Conservation (phyloP, 164 flowering plant genomes). For the Vitis rotundifolia region DNA sequence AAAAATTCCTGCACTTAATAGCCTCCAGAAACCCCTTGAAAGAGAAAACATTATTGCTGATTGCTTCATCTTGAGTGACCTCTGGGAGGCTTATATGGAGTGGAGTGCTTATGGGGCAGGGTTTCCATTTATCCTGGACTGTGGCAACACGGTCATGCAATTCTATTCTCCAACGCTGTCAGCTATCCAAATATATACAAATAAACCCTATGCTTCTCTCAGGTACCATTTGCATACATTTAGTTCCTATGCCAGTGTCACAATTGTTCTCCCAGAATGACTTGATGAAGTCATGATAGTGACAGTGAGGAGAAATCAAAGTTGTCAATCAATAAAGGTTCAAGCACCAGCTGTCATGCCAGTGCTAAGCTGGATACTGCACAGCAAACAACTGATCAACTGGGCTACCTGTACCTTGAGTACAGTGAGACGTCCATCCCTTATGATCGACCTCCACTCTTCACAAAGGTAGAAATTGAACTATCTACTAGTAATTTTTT, state of each 20-base stretch:
- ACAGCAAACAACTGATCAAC: background rate
- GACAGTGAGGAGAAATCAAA: too few relatives aligned
- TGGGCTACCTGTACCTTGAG: constrained; percentile 11
- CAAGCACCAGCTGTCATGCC: too few relatives aligned
- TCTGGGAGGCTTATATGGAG: constrained; percentile 9
- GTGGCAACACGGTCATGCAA: constrained; percentile 5
- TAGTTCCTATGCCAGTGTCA: too few relatives aligned
- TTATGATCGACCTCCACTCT: constrained; percentile 12
- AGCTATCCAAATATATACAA: constrained; percentile 17
- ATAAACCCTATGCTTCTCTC: background rate
- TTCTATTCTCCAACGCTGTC: constrained; percentile 20
- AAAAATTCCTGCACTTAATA: too few relatives aligned
- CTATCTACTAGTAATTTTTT: too few relatives aligned
- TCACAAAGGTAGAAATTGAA: constrained; percentile 7
- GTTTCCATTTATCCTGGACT: constrained; percentile 10
- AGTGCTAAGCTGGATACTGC: background rate
- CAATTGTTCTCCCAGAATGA: background rate
- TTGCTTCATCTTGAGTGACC: constrained; percentile 2
- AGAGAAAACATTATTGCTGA: background rate
- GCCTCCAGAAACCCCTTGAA: too few relatives aligned
- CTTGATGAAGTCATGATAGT: too few relatives aligned
- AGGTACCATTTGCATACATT: constrained; percentile 2
- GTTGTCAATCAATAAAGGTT: too few relatives aligned
- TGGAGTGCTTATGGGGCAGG: constrained; percentile 19
- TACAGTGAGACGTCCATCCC: constrained; percentile 15